Conservation (phyloP, 768 basidiomycete species). For the Hygrocybe coccinea region DNA sequence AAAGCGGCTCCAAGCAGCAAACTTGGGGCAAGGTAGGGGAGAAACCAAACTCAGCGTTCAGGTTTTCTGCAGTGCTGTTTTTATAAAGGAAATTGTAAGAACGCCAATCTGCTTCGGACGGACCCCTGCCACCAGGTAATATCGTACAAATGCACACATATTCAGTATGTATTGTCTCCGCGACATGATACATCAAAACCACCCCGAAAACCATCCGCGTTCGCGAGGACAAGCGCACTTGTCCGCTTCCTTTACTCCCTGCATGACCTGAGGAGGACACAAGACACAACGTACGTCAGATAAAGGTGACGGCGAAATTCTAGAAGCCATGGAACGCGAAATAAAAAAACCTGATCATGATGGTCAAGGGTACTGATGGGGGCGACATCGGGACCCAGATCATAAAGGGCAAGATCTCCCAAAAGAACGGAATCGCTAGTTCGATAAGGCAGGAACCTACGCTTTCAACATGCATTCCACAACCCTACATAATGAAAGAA, state of each 20-base stretch:
- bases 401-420: not conserved
- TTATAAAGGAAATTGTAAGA: conserved; percentile 2
- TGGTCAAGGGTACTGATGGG: not conserved
- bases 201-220: too few species aligned
- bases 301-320: conserved; percentile 1
- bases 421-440: not conserved
- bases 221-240: conserved; percentile 39
- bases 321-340: not conserved
- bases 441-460: conserved; percentile 33
- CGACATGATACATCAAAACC: not conserved
- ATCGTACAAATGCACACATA: not conserved
- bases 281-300: conserved; percentile 7
- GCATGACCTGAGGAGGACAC: conserved; percentile 39
- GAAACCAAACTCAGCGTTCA: conserved; percentile 1
- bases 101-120: not conserved
- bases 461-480: conserved; percentile 59
- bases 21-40: conserved; percentile 3
- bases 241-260: conserved; percentile 43
- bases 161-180: not conserved
- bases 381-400: not conserved
- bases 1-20: not conserved
- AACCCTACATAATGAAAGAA: conserved; percentile 64
- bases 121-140: conserved; percentile 26
- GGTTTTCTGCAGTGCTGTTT: not conserved
- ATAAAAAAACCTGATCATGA: not conserved